Conservation (phyloP, 768 basidiomycete genomes). For the Boletus vinaceobasis region DNA sequence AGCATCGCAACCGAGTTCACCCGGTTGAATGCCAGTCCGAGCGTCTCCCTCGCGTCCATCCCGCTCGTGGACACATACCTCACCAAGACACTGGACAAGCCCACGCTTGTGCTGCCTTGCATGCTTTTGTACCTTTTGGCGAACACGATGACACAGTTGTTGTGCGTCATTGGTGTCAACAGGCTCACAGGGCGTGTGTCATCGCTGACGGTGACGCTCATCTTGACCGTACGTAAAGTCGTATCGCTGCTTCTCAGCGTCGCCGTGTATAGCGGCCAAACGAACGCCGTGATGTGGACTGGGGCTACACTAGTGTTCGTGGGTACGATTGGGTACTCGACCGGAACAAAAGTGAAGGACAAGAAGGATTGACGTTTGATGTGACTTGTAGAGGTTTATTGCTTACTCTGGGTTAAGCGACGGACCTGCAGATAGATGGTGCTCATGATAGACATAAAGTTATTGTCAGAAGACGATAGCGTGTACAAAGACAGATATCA, state of each 20-base stretch:
- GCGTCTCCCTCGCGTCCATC: slow-evolving; percentile 8
- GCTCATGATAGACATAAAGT: slow-evolving; percentile 17
- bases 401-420: neutral
- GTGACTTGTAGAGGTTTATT: neutral
- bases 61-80: slow-evolving; percentile 2
- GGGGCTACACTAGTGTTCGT: slow-evolving; percentile 67
- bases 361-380: slow-evolving; percentile 22
- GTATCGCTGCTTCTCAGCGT: slow-evolving; percentile 73
- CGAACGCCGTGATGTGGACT: slow-evolving; percentile 53
- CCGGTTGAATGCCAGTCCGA: slow-evolving; percentile 9
- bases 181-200: slow-evolving; percentile 75
- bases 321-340: slow-evolving; percentile 70
- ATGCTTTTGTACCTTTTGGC: slow-evolving; percentile 61
- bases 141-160: slow-evolving; percentile 79
- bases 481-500: slow-evolving; percentile 1
- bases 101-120: slow-evolving; percentile 45
- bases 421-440: neutral
- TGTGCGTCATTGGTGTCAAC: slow-evolving; percentile 87
- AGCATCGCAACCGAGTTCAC: slow-evolving; percentile 39
- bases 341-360: slow-evolving; percentile 14
- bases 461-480: slow-evolving; percentile 4
- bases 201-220: slow-evolving; percentile 72
- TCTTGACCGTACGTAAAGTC: slow-evolving; percentile 80
- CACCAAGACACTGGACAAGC: neutral
- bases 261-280: slow-evolving; percentile 40